A percentile compares a stretch with the other conserved stretches of the same genome.
Evolutionary conservation across 177 flowering plant genomes (phyloP).

Genomic region (Vitis hybrid): DNA sequence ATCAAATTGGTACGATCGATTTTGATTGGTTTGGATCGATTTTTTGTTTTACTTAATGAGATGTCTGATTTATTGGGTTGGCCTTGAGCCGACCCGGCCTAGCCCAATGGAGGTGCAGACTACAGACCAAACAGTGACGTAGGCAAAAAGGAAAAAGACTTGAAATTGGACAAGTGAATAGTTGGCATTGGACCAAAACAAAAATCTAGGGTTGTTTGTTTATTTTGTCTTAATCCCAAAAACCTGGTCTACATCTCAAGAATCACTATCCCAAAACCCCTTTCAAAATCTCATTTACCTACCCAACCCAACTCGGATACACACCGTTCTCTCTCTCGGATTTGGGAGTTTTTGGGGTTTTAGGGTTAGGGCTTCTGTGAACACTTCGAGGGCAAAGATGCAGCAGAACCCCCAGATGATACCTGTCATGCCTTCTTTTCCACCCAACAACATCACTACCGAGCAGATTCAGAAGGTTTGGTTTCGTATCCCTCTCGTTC

Average conservation of each 20-base stretch:
- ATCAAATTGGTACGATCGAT: too few relatives aligned
- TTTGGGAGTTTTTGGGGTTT: not conserved
- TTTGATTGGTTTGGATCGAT: too few relatives aligned
- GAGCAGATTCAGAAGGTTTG: conserved; percentile 72
- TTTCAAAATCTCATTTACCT: not conserved
- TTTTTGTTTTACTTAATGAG: too few relatives aligned
- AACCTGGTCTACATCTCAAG: conserved; percentile 3
- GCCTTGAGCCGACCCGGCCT: too few relatives aligned
- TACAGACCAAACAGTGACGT: too few relatives aligned
- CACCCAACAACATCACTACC: conserved; percentile 58
- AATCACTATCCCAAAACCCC: not conserved
- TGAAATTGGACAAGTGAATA: not conserved
- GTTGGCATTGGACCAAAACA: not conserved
- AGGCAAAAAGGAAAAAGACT: too few relatives aligned
- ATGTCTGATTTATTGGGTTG: too few relatives aligned
- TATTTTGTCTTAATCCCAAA: not conserved
- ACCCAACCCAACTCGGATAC: too few relatives aligned
- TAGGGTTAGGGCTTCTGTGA: conserved; percentile 23
- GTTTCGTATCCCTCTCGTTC: not conserved
- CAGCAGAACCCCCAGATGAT: conserved; percentile 65
- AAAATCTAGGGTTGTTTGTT: too few relatives aligned
- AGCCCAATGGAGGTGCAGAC: too few relatives aligned
- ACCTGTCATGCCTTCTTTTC: conserved; percentile 49
- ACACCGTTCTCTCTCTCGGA: not conserved
- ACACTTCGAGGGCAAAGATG: conserved; percentile 23